Percentiles rank a stretch among this genome's conserved stretches.
phyloP scores from a whole-genome alignment of 805 yeast species.

The Metschnikowia anglica region DNA sequence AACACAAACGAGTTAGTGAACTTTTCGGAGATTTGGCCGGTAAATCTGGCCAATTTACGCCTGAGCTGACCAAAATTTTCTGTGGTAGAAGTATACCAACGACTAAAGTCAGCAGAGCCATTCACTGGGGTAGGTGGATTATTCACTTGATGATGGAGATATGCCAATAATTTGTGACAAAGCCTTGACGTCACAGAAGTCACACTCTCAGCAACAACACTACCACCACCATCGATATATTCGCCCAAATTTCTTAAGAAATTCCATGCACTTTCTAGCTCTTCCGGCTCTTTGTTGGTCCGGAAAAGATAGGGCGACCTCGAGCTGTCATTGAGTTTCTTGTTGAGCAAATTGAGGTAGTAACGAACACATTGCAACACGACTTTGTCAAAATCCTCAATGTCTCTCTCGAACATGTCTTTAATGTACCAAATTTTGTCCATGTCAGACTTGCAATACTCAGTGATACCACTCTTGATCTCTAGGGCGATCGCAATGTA shows the following conservation, averaged over 20 bases:
- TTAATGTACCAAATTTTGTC: conserved; percentile 71
- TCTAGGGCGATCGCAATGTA: conserved; percentile 75
- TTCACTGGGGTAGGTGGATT: conserved; percentile 48
- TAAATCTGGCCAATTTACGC: conserved; percentile 79
- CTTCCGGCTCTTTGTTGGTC: conserved; percentile 90
- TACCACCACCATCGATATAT: conserved; percentile 77
- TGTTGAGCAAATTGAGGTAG: conserved; percentile 66
- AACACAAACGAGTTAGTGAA: conserved; percentile 73
- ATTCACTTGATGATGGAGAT: conserved; percentile 66
- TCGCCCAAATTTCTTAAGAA: conserved; percentile 75
- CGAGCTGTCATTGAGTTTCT: conserved; percentile 77
- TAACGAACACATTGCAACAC: conserved; percentile 73
- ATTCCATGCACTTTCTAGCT: conserved; percentile 78
- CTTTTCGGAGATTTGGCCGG: conserved; percentile 60
- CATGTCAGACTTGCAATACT: conserved; percentile 52
- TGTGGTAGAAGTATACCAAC: conserved; percentile 67
- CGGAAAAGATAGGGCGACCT: conserved; percentile 61
- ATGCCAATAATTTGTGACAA: conserved; percentile 64
- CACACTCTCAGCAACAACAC: conserved; percentile 76
- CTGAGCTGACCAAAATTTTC: conserved; percentile 75
- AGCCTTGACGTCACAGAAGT: conserved; percentile 63
- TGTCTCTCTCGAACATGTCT: conserved; percentile 57
- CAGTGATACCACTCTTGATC: conserved; percentile 64
- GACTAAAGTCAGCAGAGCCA: conserved; percentile 39
- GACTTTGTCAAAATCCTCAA: conserved; percentile 54